Percentiles rank a stretch among this genome's conserved stretches.
Conservation (phyloP, 805 yeast genomes). For the Lipomyces japonicus region DNA sequence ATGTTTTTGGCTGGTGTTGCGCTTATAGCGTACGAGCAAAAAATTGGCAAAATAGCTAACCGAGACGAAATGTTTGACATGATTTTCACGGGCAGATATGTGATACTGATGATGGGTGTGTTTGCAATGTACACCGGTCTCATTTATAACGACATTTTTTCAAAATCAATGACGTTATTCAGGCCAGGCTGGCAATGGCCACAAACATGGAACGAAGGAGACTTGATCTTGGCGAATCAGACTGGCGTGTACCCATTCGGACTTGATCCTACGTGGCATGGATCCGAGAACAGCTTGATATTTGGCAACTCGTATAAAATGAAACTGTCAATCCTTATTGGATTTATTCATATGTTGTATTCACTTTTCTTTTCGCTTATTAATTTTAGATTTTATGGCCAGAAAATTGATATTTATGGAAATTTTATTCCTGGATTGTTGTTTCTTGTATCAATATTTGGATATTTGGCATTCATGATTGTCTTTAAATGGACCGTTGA, state of each 20-base stretch:
- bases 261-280: conserved; percentile 94
- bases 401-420: conserved; percentile 78
- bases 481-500: conserved; percentile 92
- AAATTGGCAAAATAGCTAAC: conserved; percentile 60
- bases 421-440: conserved; percentile 91
- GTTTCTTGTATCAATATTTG: conserved; percentile 95
- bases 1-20: conserved; percentile 67
- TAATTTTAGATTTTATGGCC: conserved; percentile 66
- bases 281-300: conserved; percentile 83
- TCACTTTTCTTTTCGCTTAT: conserved; percentile 80
- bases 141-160: conserved; percentile 88
- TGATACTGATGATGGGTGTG: conserved; percentile 83
- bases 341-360: conserved; percentile 90
- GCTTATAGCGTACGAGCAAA: conserved; percentile 69
- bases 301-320: conserved; percentile 95
- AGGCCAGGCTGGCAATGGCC: conserved; percentile 95
- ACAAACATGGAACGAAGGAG: conserved; percentile 61
- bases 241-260: conserved; percentile 78
- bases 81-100: conserved; percentile 93
- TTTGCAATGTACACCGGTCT: conserved; percentile 96
- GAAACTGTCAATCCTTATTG: conserved; percentile 94
- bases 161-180: conserved; percentile 84
- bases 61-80: conserved; percentile 94
- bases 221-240: conserved; percentile 60
- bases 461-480: conserved; percentile 80